Conservation (phyloP, 202 grass and related monocot genomes). For the Eragrostis tef region DNA sequence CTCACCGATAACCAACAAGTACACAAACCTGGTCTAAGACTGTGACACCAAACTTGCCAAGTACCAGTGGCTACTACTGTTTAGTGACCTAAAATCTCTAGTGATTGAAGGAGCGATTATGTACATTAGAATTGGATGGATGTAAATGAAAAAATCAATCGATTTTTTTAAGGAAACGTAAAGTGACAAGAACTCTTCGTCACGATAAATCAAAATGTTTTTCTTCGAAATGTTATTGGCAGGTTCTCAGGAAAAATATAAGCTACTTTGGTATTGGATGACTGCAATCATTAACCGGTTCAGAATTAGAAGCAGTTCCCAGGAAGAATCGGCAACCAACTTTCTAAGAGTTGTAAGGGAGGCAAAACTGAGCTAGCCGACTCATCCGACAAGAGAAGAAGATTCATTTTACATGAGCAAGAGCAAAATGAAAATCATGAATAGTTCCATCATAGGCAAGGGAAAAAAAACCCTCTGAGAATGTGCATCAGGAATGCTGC, state of each 20-base stretch:
- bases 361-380: slow-evolving; percentile 11
- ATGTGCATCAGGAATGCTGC: neutral
- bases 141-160: no score
- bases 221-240: neutral
- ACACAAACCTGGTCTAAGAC: slow-evolving; percentile 10
- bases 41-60: slow-evolving; percentile 38
- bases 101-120: slow-evolving; percentile 11
- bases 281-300: neutral
- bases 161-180: no score
- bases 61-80: slow-evolving; percentile 29
- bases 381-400: neutral
- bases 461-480: slow-evolving; percentile 8
- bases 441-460: slow-evolving; percentile 7
- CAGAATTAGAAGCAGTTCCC: neutral
- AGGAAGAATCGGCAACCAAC: neutral
- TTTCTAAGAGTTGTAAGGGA: neutral
- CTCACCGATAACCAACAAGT: slow-evolving; percentile 6
- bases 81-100: slow-evolving; percentile 17
- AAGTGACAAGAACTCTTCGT: neutral
- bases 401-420: slow-evolving; percentile 3
- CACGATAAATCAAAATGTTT: neutral
- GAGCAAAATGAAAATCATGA: slow-evolving; percentile 1
- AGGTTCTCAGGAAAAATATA: neutral
- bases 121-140: neutral
- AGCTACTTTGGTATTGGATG: neutral